Base-by-base conservation (phyloP, 2,329 filamentous ascomycete genomes). In the Metarhizium robertsii region DNA sequence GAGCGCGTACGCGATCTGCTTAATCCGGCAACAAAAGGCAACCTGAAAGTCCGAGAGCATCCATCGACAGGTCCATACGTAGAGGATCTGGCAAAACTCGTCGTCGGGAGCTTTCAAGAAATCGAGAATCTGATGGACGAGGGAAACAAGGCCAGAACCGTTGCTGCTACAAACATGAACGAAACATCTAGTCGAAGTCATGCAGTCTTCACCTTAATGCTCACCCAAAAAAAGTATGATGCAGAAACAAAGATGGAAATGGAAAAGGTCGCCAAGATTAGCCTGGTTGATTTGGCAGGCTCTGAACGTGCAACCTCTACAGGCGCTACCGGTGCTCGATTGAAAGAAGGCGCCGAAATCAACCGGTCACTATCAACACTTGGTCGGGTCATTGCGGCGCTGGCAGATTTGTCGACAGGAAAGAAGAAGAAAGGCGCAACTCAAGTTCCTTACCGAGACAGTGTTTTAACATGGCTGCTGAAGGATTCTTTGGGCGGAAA, bases 141-240 rank as follows among this genome's bases (percentile, higher is more conserved):
- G 73, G 94, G 94, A 66, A 99, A 99, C 78, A 99, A 99, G 74
- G 94, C 94, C 38, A 83, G 94, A 77, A 99, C 94, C 0, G 94
- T 99, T 43, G 94, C 94, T 3, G 94, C 94, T 7, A 99, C 94
- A 43, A 99, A 97, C 80, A 99, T 99, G 94, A 99, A 99, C 78
- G 94, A 97, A 73, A 99, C 95, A 0, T 96, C 91, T 58, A 96
- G 91, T 81, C 87, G 94, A 77, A 97, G 92, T 69, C 94, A 99
- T 71, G 94, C 94, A 45, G 95, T 99, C 53, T 99, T 99, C 69
- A 99, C 95, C 20, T 78, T 99, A 54, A 97, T 92, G 66, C 77
- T 99, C 50, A 96, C 91, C 0, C 94, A 99, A 70, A 97, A 96
- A 71, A 85, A 89, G 58, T 87, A 88, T 67, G 94, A 99, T 67